phyloP scores from a whole-genome alignment of 1,284 basidiomycete species.

The Austroboletus novae-zelandiae region DNA sequence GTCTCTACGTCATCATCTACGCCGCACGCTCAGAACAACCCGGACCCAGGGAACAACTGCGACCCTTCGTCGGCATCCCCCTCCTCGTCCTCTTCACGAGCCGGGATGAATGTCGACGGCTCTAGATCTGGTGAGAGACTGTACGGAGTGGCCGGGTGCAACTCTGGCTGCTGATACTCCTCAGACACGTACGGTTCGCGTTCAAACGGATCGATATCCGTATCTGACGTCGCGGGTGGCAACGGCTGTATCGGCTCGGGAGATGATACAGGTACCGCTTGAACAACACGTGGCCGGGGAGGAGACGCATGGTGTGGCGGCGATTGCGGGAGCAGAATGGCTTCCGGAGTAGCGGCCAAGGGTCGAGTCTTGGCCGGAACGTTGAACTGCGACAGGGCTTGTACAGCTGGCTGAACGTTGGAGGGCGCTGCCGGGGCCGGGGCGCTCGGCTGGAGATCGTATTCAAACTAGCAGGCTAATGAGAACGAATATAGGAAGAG shows the following conservation, averaged over 20 bases:
- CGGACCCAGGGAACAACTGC: conserved; percentile 55
- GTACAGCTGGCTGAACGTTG: conserved; percentile 10
- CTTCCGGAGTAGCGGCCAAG: conserved; percentile 12
- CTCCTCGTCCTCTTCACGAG: conserved; percentile 36
- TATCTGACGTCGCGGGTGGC: conserved; percentile 19
- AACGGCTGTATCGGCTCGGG: conserved; percentile 16
- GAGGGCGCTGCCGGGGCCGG: conserved; percentile 2
- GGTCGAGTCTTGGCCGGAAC: conserved; percentile 6
- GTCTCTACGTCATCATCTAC: no score
- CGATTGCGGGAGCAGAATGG: conserved; percentile 15
- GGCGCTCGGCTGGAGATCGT: conserved; percentile 40
- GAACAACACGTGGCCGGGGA: conserved; percentile 5
- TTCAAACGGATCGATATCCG: conserved; percentile 38
- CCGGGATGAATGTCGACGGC: not conserved
- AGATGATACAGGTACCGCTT: conserved; percentile 1
- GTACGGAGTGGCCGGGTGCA: conserved; percentile 25
- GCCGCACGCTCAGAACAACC: conserved; percentile 43
- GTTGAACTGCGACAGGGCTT: conserved; percentile 9
- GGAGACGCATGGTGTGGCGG: conserved; percentile 7
- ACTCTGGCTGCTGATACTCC: conserved; percentile 9
- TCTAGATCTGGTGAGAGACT: conserved; percentile 27
- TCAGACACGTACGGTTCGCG: conserved; percentile 31
- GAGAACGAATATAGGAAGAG: conserved; percentile 3
- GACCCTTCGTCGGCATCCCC: conserved; percentile 39
- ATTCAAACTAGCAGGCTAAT: conserved; percentile 38